A percentile compares a stretch with the other conserved stretches of the same genome.
phyloP scores from a whole-genome alignment of 192 early-diverging fungal species.

The Mortierella antarctica region DNA sequence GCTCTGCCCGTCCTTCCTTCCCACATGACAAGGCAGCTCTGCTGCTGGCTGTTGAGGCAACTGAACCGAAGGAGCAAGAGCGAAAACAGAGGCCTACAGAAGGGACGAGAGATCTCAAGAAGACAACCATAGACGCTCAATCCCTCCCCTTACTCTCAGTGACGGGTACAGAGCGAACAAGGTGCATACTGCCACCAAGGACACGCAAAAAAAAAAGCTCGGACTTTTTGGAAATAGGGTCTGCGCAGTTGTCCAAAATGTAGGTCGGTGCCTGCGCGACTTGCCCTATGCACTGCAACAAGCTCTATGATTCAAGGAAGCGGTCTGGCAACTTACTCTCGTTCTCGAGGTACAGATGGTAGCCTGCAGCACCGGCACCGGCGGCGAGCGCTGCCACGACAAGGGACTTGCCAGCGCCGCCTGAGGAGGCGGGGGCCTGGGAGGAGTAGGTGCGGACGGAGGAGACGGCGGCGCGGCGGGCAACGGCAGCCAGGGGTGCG shows the following conservation, averaged over 20 bases:
- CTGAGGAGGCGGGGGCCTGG: constrained; percentile 15
- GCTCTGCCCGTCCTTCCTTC: neutral
- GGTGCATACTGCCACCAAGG: neutral
- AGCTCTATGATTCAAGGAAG: neutral
- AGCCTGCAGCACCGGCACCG: constrained; percentile 49
- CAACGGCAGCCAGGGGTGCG: constrained; percentile 39
- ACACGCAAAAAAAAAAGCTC: neutral
- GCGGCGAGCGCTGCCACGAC: constrained; percentile 26
- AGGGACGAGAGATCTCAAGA: too few relatives aligned
- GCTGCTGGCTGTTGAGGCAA: neutral
- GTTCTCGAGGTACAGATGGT: constrained; percentile 30
- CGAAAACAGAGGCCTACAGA: too few relatives aligned
- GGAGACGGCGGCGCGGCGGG: constrained; percentile 27
- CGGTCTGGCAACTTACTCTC: constrained; percentile 29
- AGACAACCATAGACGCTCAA: too few relatives aligned
- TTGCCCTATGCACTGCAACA: neutral
- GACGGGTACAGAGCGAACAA: too few relatives aligned
- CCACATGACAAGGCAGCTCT: neutral
- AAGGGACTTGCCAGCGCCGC: constrained; percentile 31
- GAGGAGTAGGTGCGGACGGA: constrained; percentile 36
- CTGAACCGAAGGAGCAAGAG: neutral
- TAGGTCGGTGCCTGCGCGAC: neutral
- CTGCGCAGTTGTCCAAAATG: constrained; percentile 23
- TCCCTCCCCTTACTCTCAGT: too few relatives aligned
- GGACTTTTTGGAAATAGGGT: constrained; percentile 5